Evolutionary conservation across 169 alveolate species (phyloP).

Genomic region (Perkinsus olseni): DNA sequence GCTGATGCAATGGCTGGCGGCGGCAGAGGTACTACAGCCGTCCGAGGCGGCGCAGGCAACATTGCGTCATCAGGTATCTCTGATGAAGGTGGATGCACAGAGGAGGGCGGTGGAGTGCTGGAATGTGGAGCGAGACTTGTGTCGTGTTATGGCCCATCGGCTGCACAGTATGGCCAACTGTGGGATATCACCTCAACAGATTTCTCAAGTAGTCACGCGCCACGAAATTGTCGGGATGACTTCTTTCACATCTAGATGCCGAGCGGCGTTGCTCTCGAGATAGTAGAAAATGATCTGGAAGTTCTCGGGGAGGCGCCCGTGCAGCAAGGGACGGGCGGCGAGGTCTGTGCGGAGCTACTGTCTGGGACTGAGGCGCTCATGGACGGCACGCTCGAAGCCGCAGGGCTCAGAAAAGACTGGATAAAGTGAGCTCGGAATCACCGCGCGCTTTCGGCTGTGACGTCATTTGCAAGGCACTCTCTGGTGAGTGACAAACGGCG

Average conservation of each 20-base stretch:
- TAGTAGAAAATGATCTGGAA: background rate
- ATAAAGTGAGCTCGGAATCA: background rate
- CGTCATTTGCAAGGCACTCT: background rate
- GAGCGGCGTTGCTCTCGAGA: background rate
- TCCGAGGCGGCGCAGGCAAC: no score
- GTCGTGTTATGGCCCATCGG: background rate
- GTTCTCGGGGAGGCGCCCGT: background rate
- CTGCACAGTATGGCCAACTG: background rate
- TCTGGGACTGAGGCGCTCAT: background rate
- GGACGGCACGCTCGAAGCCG: background rate
- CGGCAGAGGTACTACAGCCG: background rate
- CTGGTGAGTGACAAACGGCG: background rate
- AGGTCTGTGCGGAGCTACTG: background rate
- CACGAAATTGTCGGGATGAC: background rate
- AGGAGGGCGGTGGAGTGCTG: background rate
- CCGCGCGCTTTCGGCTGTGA: background rate
- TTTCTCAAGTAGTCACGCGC: background rate
- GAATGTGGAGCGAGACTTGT: background rate
- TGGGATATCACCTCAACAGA: background rate
- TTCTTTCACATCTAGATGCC: background rate
- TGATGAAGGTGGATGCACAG: background rate
- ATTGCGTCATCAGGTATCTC: background rate
- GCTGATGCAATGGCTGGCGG: background rate
- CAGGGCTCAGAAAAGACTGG: background rate
- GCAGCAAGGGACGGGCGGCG: background rate